These are phyloP conservation scores for Xylariaceae sp. DNA, from an alignment of 2,329 filamentous ascomycete species.

Conservation along the genomic window DNA sequence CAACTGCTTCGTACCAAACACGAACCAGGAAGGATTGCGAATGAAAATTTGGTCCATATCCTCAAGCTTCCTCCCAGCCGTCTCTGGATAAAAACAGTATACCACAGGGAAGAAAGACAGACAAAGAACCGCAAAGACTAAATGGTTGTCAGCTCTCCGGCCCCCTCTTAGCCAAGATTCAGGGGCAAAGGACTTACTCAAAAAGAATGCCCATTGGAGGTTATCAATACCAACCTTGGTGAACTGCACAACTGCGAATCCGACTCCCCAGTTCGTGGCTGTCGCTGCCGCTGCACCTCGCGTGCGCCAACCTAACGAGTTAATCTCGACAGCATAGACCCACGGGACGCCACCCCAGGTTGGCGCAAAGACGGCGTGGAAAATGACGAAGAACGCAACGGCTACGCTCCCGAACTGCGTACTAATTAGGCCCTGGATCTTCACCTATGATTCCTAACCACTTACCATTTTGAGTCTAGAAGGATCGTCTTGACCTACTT, in stretches of 20 bases:
- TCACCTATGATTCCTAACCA: background rate
- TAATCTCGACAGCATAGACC: slow-evolving; percentile 51
- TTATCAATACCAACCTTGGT: slow-evolving; percentile 51
- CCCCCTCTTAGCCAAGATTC: background rate
- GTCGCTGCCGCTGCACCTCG: slow-evolving; percentile 52
- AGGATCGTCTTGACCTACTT: slow-evolving; percentile 41
- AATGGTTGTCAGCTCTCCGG: slow-evolving; percentile 3
- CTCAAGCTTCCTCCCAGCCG: slow-evolving; percentile 56
- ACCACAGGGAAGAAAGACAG: slow-evolving; percentile 45
- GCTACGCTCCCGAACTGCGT: slow-evolving; percentile 46
- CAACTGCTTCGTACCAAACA: slow-evolving; percentile 42
- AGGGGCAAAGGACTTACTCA: slow-evolving; percentile 40
- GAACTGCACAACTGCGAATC: slow-evolving; percentile 51
- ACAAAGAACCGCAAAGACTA: slow-evolving; percentile 38
- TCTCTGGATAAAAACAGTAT: slow-evolving; percentile 54
- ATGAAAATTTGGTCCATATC: slow-evolving; percentile 54
- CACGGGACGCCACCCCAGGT: slow-evolving; percentile 48
- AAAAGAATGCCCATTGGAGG: slow-evolving; percentile 50
- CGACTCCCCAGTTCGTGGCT: slow-evolving; percentile 51
- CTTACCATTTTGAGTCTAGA: slow-evolving; percentile 36
- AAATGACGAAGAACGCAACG: slow-evolving; percentile 51
- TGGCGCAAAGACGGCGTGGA: slow-evolving; percentile 50
- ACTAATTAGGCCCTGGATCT: slow-evolving; percentile 14
- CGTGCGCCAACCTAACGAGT: slow-evolving; percentile 49
- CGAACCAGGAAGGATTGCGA: slow-evolving; percentile 39